Conservation (phyloP, 1,284 basidiomycete species). For the Cryptococcus maquisensis region DNA sequence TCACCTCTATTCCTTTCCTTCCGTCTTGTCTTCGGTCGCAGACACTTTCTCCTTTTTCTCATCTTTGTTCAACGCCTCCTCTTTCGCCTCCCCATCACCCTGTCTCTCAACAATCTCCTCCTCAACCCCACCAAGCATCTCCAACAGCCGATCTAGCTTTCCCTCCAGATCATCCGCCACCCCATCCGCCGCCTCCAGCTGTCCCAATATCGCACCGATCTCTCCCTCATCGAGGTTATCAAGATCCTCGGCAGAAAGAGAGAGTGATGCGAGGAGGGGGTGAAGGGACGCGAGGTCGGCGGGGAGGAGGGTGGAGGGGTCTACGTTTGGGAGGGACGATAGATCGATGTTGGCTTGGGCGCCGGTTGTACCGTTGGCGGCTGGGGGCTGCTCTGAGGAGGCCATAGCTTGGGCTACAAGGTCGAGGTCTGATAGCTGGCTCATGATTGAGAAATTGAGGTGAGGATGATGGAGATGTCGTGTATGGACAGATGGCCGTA, state of each 20-base stretch:
- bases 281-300: slow-evolving; percentile 23
- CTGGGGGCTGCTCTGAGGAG: slow-evolving; percentile 6
- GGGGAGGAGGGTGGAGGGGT: slow-evolving; percentile 23
- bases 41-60: slow-evolving; percentile 1
- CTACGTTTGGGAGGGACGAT: slow-evolving; percentile 11
- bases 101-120: slow-evolving; percentile 22
- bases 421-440: slow-evolving; percentile 42
- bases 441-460: slow-evolving; percentile 13
- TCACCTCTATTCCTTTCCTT: background rate
- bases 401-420: slow-evolving; percentile 45
- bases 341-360: background rate
- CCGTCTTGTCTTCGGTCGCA: background rate
- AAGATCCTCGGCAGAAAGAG: slow-evolving; percentile 5
- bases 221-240: slow-evolving; percentile 13
- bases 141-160: slow-evolving; percentile 42
- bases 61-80: background rate
- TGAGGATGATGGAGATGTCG: too few relatives aligned
- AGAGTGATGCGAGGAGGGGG: slow-evolving; percentile 26
- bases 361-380: background rate
- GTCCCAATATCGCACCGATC: slow-evolving; percentile 36
- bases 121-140: slow-evolving; percentile 33
- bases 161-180: slow-evolving; percentile 47
- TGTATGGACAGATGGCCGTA: too few relatives aligned
- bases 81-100: slow-evolving; percentile 5
- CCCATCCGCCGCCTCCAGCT: slow-evolving; percentile 44